Evolutionary conservation across 768 basidiomycete genomes (phyloP).

Genomic region (Leucocoprinus leucothites): DNA sequence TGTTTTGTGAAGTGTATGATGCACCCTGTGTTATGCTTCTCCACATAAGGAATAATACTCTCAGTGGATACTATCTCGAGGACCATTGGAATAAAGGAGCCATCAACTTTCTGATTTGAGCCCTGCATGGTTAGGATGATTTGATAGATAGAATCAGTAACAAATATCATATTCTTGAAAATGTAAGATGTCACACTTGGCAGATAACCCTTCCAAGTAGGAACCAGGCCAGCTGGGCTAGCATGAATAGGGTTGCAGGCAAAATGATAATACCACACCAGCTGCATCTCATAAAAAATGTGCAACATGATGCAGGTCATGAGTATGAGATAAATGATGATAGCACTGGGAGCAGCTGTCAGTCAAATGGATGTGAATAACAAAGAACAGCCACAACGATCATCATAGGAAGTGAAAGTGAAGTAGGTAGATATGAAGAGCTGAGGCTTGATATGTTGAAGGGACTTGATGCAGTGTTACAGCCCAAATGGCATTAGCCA

Average conservation of each 20-base stretch:
- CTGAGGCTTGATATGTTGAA: slow-evolving; percentile 1
- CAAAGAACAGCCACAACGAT: not conserved
- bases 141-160: too few species aligned
- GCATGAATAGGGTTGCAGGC: slow-evolving; percentile 72
- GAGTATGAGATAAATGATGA: slow-evolving; percentile 63
- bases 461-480: too few species aligned
- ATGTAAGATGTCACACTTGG: slow-evolving; percentile 30
- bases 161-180: not conserved
- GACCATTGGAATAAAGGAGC: slow-evolving; percentile 81
- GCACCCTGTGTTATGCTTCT: slow-evolving; percentile 84
- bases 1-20: slow-evolving; percentile 20
- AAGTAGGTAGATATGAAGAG: not conserved
- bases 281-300: slow-evolving; percentile 74
- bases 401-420: not conserved
- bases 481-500: too few species aligned
- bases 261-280: slow-evolving; percentile 77
- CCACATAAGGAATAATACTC: slow-evolving; percentile 74
- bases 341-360: slow-evolving; percentile 23
- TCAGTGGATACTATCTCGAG: slow-evolving; percentile 76
- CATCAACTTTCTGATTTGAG: slow-evolving; percentile 71
- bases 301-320: slow-evolving; percentile 81
- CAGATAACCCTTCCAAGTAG: slow-evolving; percentile 78
- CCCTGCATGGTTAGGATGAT: slow-evolving; percentile 35
- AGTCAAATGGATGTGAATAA: not conserved
- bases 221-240: slow-evolving; percentile 82